Evolutionary conservation across 2,329 filamentous ascomycete species (phyloP).

Genomic region (Gliomastix tumulicola): DNA sequence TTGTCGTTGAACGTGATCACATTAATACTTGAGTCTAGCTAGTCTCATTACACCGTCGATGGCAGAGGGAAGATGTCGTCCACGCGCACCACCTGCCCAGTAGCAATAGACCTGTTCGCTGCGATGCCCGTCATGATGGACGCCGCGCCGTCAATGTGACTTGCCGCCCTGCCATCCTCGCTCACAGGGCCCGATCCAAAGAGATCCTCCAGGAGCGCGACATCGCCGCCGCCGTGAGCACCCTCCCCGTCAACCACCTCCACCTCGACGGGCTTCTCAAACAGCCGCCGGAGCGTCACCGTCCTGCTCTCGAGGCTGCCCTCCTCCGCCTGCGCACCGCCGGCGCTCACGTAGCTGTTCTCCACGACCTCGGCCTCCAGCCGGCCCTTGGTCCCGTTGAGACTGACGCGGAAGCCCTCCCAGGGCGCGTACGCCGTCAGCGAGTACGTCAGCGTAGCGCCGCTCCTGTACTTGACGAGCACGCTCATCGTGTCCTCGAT

Average conservation of each 20-base stretch:
- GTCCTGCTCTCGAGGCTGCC: slow-evolving; percentile 42
- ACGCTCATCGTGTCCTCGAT: slow-evolving; percentile 60
- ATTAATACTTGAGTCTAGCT: too few species aligned
- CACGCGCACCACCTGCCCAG: slow-evolving; percentile 48
- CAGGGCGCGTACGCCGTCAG: slow-evolving; percentile 55
- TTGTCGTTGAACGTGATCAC: too few species aligned
- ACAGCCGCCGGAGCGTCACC: slow-evolving; percentile 44
- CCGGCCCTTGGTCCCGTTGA: slow-evolving; percentile 51
- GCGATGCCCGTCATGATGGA: slow-evolving; percentile 55
- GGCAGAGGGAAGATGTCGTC: slow-evolving; percentile 36
- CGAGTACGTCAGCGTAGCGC: slow-evolving; percentile 52
- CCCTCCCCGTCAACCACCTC: slow-evolving; percentile 43
- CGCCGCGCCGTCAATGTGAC: slow-evolving; percentile 50
- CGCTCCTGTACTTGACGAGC: slow-evolving; percentile 48
- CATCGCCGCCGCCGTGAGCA: slow-evolving; percentile 54
- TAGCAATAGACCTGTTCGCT: slow-evolving; percentile 50
- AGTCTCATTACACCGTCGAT: background rate
- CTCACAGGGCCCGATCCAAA: slow-evolving; percentile 42
- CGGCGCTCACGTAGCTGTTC: slow-evolving; percentile 54
- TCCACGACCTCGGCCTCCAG: slow-evolving; percentile 57
- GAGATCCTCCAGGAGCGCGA: slow-evolving; percentile 47
- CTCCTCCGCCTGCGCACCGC: slow-evolving; percentile 48
- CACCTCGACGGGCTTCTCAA: slow-evolving; percentile 49
- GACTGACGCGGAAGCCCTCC: slow-evolving; percentile 52
- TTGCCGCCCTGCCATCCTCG: slow-evolving; percentile 36